Base-by-base conservation (phyloP, 192 early-diverging fungal genomes). In the Entomortierella chlamydospora region DNA sequence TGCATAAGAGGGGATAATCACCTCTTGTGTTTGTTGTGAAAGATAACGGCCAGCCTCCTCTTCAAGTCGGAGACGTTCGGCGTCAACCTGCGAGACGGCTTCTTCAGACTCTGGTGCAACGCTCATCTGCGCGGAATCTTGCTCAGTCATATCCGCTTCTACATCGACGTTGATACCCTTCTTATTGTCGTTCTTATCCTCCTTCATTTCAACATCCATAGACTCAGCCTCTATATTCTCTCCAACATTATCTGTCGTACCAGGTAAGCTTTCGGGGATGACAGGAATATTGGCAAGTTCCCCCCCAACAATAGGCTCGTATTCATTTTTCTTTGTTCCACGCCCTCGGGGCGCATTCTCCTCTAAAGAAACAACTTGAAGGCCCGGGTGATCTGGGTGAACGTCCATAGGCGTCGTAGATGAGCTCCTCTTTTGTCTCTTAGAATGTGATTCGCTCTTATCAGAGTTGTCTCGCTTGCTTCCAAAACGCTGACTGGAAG, bases 1-100 rank as follows among this genome's bases (percentile, higher is more conserved):
- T 11, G 96, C 84, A 76, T 98, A 98, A n/a, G 90, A 87, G 34
- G 98, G 98, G 29, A 94, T 85, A 7, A 90, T 86, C 26, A 93
- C 86, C 61, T 91, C 88, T 45, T 93, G 87, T 0, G 92, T 89
- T 63, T 94, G 94, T 64, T 89, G 82, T 6, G 86, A 83, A 22
- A 95, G 83, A 53, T 89, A 88, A 25, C 88, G 86, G 28, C 87
- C 82, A 15, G 92, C 93, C 57, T 91, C 90, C 56, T 90, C 88
- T 64, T 92, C 91, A 34, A 81, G 61, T 33, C 68, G 45, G 37
- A 65, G 61, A 22, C 56, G 64, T 58, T 83, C 66, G n/a, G 60
- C 45, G 31, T 83, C 70, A 20, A 54, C 51, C 52, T 70, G 66
- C 7, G 62, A 50, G 20, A 41, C 20, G 33, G 56, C 29, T 20